phyloP scores from a whole-genome alignment of 1,139 yeast genomes.

The Yamadazyma diospyri region DNA sequence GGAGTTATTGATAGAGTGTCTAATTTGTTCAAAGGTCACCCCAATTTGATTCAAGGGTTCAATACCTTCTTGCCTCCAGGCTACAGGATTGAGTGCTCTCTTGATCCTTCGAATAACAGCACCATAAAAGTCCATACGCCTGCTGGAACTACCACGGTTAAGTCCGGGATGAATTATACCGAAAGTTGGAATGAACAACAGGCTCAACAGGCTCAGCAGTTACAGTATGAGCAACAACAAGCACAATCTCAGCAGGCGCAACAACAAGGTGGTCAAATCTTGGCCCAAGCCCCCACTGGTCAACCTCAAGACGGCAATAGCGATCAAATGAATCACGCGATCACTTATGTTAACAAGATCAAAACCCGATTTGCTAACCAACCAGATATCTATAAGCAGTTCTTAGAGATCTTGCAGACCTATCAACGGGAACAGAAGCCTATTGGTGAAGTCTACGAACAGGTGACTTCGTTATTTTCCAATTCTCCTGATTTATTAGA shows the following conservation, averaged over 20 bases:
- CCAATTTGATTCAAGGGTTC: constrained; percentile 90
- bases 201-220: constrained; percentile 3
- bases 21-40: constrained; percentile 86
- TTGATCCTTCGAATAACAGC: constrained; percentile 85
- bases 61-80: constrained; percentile 98
- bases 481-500: constrained; percentile 93
- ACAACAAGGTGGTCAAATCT: constrained; percentile 12
- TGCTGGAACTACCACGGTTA: constrained; percentile 75
- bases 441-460: constrained; percentile 90
- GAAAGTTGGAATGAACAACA: constrained; percentile 17
- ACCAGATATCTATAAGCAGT: constrained; percentile 93
- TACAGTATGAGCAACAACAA: neutral
- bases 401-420: constrained; percentile 90
- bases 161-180: constrained; percentile 48
- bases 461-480: constrained; percentile 82
- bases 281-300: neutral
- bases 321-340: constrained; percentile 89
- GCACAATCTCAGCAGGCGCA: constrained; percentile 5
- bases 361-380: constrained; percentile 91
- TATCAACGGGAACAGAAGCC: constrained; percentile 96
- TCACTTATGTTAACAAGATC: constrained; percentile 91
- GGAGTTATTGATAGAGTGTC: constrained; percentile 97
- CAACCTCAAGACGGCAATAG: constrained; percentile 67
- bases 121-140: constrained; percentile 96
- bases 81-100: constrained; percentile 86